These are phyloP conservation scores for Neurospora terricola DNA, from an alignment of 495 filamentous ascomycete species.

Conservation along the genomic window DNA sequence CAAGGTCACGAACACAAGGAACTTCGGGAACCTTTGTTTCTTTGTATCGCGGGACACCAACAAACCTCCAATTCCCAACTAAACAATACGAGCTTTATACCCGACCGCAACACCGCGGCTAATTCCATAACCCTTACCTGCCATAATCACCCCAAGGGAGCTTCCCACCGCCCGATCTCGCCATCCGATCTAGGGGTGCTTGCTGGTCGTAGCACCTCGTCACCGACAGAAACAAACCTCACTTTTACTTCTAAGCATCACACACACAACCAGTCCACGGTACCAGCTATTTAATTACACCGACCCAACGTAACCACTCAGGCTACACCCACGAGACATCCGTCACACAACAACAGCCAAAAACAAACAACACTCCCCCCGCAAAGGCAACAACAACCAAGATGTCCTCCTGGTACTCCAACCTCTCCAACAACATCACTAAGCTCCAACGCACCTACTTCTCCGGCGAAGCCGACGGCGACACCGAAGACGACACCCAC, in stretches of 20 bases:
- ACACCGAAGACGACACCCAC: slow-evolving; percentile 91
- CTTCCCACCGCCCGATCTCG: background rate
- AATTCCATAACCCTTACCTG: background rate
- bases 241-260: background rate
- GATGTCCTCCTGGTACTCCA: slow-evolving; percentile 75
- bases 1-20: background rate
- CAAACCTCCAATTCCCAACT: background rate
- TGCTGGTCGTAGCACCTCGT: background rate
- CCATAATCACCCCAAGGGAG: background rate
- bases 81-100: background rate
- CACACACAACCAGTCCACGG: background rate
- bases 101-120: background rate
- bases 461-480: slow-evolving; percentile 70
- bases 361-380: background rate
- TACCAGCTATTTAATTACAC: background rate
- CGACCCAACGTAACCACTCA: background rate
- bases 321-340: background rate
- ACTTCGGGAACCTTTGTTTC: background rate
- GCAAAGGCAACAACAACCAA: slow-evolving; percentile 13
- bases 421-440: slow-evolving; percentile 67
- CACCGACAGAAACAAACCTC: background rate
- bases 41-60: background rate
- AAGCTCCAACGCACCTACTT: slow-evolving; percentile 73
- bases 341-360: background rate
- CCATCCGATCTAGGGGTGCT: background rate